These are phyloP conservation scores for Xylariaceae sp. DNA, from an alignment of 2,329 filamentous ascomycete genomes.

Conservation along the genomic window DNA sequence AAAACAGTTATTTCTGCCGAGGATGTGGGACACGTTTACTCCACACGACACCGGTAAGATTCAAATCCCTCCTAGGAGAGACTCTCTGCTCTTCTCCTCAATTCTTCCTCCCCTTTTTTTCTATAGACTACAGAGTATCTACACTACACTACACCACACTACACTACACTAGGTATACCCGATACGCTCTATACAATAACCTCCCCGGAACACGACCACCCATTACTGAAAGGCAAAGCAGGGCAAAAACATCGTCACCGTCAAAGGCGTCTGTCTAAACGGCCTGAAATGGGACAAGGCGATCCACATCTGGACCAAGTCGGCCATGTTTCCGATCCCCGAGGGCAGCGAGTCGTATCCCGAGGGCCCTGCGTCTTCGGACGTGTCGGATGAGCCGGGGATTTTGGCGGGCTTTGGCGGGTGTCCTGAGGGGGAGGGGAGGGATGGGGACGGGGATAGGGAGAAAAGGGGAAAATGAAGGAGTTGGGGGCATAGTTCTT, in stretches of 20 bases:
- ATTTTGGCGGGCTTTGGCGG: conserved; percentile 10
- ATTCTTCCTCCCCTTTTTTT: too few species aligned
- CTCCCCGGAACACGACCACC: background rate
- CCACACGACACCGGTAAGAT: conserved; percentile 51
- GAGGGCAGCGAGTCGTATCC: conserved; percentile 54
- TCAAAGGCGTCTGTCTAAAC: conserved; percentile 63
- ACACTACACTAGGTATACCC: too few species aligned
- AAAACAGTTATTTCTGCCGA: conserved; percentile 57
- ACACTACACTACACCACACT: too few species aligned
- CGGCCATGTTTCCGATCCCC: conserved; percentile 63
- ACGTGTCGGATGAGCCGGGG: conserved; percentile 16
- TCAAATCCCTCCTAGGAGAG: too few species aligned
- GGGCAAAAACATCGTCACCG: conserved; percentile 55
- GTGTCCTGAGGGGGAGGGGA: conserved; percentile 7
- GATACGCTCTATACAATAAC: too few species aligned
- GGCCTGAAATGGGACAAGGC: conserved; percentile 55
- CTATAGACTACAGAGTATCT: too few species aligned
- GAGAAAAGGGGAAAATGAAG: too few species aligned
- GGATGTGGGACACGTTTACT: conserved; percentile 60
- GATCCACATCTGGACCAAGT: conserved; percentile 63
- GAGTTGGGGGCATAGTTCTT: too few species aligned
- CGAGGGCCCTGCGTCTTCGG: conserved; percentile 43
- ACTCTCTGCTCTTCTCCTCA: too few species aligned
- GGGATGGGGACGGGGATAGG: too few species aligned
- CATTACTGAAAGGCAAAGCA: conserved; percentile 18